A percentile compares a stretch with the other conserved stretches of the same genome.
Conservation (phyloP, 75 land plant genomes). For the Selaginella tamariscina region DNA sequence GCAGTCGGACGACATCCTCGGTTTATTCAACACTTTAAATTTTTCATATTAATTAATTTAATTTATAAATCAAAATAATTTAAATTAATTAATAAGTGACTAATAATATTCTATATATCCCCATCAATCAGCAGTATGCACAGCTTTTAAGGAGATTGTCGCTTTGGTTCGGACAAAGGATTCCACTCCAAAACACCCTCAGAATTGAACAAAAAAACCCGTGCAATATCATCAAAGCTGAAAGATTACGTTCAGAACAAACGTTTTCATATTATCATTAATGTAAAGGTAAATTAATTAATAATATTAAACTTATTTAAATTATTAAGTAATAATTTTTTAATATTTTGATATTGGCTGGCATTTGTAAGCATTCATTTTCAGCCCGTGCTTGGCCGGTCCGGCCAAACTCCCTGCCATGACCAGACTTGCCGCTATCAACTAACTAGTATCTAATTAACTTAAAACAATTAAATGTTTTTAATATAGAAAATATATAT, state of each 20-base stretch:
- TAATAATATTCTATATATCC: too few species aligned
- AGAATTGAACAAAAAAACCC: too few species aligned
- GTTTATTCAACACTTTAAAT: too few species aligned
- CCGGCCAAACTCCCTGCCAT: neutral
- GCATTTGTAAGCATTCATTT: neutral
- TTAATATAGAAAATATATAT: too few species aligned
- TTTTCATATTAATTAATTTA: neutral
- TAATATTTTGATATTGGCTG: neutral
- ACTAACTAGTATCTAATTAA: too few species aligned
- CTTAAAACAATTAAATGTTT: too few species aligned
- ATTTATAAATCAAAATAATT: neutral
- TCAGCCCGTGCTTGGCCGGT: neutral
- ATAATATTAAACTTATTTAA: neutral
- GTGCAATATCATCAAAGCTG: too few species aligned
- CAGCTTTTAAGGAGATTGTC: neutral
- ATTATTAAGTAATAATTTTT: neutral
- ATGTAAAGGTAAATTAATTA: neutral
- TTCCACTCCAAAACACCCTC: too few species aligned
- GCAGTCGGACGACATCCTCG: too few species aligned
- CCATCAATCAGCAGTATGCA: too few species aligned
- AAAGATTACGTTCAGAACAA: too few species aligned
- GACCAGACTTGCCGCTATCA: too few species aligned
- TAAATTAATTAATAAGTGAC: neutral
- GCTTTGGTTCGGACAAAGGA: slow-evolving; percentile 1
- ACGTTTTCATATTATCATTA: neutral